phyloP scores from a whole-genome alignment of 768 basidiomycete genomes.

The Termitomyces sp. region DNA sequence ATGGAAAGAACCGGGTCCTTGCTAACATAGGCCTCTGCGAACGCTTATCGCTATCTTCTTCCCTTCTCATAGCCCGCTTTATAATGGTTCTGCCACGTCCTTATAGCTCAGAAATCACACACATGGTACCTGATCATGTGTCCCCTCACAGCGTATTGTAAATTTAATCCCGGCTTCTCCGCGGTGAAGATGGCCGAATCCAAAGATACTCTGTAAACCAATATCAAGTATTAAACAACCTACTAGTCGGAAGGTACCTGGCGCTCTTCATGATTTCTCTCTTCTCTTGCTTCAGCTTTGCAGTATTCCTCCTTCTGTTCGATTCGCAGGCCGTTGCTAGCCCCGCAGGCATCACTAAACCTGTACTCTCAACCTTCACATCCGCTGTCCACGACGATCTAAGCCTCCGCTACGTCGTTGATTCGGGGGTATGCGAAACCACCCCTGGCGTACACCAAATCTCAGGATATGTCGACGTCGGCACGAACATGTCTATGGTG shows the following conservation, averaged over 20 bases:
- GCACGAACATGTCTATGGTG: slow-evolving; percentile 55
- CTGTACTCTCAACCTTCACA: slow-evolving; percentile 26
- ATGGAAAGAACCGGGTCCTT: too few relatives aligned
- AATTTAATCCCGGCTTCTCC: too few relatives aligned
- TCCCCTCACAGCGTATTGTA: too few relatives aligned
- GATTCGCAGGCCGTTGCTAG: background rate
- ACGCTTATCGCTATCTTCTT: too few relatives aligned
- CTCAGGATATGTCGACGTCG: slow-evolving; percentile 61
- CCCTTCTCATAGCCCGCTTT: too few relatives aligned
- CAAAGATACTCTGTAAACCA: too few relatives aligned
- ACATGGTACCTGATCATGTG: too few relatives aligned
- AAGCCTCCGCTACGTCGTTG: slow-evolving; percentile 43
- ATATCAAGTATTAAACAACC: too few relatives aligned
- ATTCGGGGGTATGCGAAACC: slow-evolving; percentile 66
- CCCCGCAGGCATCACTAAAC: slow-evolving; percentile 15
- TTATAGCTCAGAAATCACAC: too few relatives aligned
- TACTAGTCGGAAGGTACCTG: too few relatives aligned
- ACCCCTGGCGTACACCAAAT: slow-evolving; percentile 57
- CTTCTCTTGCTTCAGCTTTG: background rate
- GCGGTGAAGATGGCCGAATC: background rate
- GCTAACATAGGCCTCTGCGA: too few relatives aligned
- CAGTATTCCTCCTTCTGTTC: background rate
- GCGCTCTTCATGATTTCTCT: background rate
- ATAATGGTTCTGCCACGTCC: too few relatives aligned
- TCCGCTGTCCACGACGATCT: slow-evolving; percentile 21